phyloP scores from a whole-genome alignment of 78 protist genomes.

The Creolimax fragrantissima region DNA sequence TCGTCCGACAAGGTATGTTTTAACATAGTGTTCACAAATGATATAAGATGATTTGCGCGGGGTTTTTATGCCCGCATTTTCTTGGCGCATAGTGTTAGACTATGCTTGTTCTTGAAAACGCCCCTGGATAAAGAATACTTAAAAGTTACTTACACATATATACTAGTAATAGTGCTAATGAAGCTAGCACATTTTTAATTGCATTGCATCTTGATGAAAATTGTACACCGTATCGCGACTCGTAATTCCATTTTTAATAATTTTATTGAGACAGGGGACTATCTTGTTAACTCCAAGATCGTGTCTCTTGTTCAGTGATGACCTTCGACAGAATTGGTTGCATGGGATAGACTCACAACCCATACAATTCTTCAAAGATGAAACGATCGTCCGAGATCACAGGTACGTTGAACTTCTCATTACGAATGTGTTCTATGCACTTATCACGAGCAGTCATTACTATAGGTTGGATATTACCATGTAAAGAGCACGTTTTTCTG shows the following conservation, averaged over 20 bases:
- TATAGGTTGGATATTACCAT: not conserved
- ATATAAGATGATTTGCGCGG: too few relatives aligned
- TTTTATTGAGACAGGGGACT: not conserved
- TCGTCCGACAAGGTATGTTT: not conserved
- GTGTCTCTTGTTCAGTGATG: not conserved
- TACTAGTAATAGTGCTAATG: not conserved
- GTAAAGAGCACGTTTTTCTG: not conserved
- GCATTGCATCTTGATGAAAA: not conserved
- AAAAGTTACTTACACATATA: not conserved
- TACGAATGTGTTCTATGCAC: not conserved
- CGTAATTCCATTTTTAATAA: not conserved
- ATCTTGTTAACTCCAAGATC: not conserved
- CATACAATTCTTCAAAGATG: not conserved
- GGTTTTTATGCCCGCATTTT: not conserved
- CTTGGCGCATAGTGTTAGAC: not conserved
- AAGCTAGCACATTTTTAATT: not conserved
- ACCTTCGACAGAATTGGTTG: not conserved
- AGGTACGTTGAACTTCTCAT: not conserved
- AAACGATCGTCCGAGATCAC: not conserved
- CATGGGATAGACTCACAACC: not conserved
- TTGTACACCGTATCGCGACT: not conserved
- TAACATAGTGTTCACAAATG: not conserved
- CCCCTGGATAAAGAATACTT: too few relatives aligned
- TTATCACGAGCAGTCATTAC: not conserved
- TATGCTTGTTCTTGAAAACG: not conserved